Evolutionary conservation across 106 monocot genomes (phyloP).

Genomic region (Cymbidium sinense): DNA sequence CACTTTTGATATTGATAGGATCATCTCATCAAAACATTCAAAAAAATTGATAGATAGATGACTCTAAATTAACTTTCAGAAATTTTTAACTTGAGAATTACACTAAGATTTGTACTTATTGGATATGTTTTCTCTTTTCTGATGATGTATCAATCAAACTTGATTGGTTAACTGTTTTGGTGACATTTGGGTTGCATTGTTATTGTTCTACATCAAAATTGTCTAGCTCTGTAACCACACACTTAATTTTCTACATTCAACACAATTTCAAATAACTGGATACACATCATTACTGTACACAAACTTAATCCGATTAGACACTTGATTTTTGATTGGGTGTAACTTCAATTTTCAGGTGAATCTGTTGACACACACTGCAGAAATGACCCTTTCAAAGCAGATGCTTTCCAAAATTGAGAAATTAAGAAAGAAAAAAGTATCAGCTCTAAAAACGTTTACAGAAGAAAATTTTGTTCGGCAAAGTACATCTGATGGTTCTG

Average conservation of each 20-base stretch:
- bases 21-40: too few relatives aligned
- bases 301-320: not conserved
- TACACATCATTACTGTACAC: too few relatives aligned
- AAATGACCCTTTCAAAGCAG: constrained; percentile 3
- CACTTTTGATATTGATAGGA: too few relatives aligned
- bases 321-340: not conserved
- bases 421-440: constrained; percentile 19
- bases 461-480: not conserved
- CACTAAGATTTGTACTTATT: too few relatives aligned
- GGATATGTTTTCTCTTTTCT: too few relatives aligned
- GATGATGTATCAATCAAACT: too few relatives aligned
- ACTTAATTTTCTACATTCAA: not conserved
- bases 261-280: not conserved
- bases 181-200: too few relatives aligned
- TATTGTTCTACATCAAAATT: not conserved
- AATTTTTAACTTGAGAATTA: too few relatives aligned
- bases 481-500: not conserved
- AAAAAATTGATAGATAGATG: too few relatives aligned
- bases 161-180: too few relatives aligned
- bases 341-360: constrained; percentile 25
- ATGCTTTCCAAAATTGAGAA: constrained; percentile 20
- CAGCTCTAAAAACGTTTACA: not conserved
- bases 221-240: not conserved
- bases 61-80: too few relatives aligned
- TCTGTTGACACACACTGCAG: constrained; percentile 34